Evolutionary conservation across 2,329 filamentous ascomycete species (phyloP).

Genomic region (Akanthomyces muscarius): DNA sequence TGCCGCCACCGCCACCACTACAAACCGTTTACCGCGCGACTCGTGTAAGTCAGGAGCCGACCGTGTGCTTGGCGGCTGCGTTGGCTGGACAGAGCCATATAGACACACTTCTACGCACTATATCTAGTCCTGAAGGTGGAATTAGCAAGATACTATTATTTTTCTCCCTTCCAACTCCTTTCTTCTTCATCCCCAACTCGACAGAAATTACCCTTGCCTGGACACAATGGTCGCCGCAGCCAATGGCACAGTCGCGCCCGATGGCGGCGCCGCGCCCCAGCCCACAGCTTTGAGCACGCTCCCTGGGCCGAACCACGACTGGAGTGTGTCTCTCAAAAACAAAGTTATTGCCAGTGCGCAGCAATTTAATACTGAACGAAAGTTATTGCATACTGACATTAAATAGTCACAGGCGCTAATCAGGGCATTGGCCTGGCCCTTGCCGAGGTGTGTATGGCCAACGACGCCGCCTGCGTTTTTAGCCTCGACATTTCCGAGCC

Average conservation of each 20-base stretch:
- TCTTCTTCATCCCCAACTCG: neutral
- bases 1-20: neutral
- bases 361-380: neutral
- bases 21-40: neutral
- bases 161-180: neutral
- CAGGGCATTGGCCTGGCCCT: slow-evolving; percentile 44
- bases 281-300: slow-evolving; percentile 28
- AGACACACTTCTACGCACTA: too few relatives aligned
- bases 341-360: slow-evolving; percentile 38
- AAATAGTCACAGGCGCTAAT: slow-evolving; percentile 39
- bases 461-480: slow-evolving; percentile 33
- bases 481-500: slow-evolving; percentile 28
- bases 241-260: neutral
- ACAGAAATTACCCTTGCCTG: neutral
- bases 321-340: slow-evolving; percentile 31
- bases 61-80: too few relatives aligned
- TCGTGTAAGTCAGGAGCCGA: neutral
- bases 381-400: neutral
- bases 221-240: slow-evolving; percentile 1
- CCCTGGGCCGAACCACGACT: slow-evolving; percentile 33
- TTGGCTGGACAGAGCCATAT: too few relatives aligned
- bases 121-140: neutral
- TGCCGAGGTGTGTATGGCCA: slow-evolving; percentile 43
- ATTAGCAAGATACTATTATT: neutral
- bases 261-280: neutral